phyloP scores from a whole-genome alignment of 257 asterid genomes.

The Cruciata laevipes region DNA sequence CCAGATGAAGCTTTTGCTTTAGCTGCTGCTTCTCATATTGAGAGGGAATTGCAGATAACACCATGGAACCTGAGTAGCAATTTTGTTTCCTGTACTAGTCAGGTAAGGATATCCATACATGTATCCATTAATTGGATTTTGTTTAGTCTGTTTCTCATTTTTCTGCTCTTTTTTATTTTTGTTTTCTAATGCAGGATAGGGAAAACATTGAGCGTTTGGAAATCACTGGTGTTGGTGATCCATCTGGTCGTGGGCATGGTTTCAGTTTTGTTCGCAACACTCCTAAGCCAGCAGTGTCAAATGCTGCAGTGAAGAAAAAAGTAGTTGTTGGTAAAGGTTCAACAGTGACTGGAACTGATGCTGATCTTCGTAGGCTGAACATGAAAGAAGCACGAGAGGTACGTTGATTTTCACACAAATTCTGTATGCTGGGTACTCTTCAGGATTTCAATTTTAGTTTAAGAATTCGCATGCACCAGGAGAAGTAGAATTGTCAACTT shows the following conservation, averaged over 20 bases:
- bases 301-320: slow-evolving; percentile 73
- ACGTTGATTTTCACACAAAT: slow-evolving; percentile 19
- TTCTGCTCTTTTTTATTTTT: background rate
- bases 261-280: slow-evolving; percentile 89
- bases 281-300: slow-evolving; percentile 84
- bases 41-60: slow-evolving; percentile 96
- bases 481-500: background rate
- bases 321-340: slow-evolving; percentile 77
- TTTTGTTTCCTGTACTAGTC: slow-evolving; percentile 91
- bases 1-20: slow-evolving; percentile 97
- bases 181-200: slow-evolving; percentile 54
- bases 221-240: slow-evolving; percentile 98
- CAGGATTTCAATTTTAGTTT: background rate
- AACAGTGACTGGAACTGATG: slow-evolving; percentile 98
- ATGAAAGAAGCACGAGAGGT: slow-evolving; percentile 99
- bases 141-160: slow-evolving; percentile 8
- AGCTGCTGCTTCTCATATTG: slow-evolving; percentile 99
- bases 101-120: slow-evolving; percentile 38
- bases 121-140: background rate
- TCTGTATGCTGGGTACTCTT: background rate
- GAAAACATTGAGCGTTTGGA: slow-evolving; percentile 95
- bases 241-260: slow-evolving; percentile 98
- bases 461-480: background rate
- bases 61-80: slow-evolving; percentile 97
- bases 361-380: slow-evolving; percentile 97